Conservation (phyloP, 257 asterid species). For the Salvia splendens region DNA sequence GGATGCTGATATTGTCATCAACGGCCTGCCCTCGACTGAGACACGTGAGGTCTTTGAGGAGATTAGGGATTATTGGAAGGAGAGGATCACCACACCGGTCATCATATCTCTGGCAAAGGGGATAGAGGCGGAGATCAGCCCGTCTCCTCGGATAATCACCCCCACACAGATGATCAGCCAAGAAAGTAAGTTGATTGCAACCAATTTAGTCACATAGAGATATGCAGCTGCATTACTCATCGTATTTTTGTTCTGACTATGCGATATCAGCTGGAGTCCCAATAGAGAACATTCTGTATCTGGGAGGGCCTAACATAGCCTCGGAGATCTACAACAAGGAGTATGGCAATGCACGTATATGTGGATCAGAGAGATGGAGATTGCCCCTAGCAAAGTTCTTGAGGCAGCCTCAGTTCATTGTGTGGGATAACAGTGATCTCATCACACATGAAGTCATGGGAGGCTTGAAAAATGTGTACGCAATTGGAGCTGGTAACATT, state of each 20-base stretch:
- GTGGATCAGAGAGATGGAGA: conserved; percentile 87
- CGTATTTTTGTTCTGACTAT: neutral
- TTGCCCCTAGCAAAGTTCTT: conserved; percentile 72
- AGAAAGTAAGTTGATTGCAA: conserved; percentile 56
- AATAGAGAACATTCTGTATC: conserved; percentile 74
- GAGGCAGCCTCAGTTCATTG: conserved; percentile 81
- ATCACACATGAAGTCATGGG: conserved; percentile 96
- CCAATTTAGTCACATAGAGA: no score
- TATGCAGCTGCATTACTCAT: no score
- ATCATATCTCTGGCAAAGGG: conserved; percentile 89
- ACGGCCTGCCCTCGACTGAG: conserved; percentile 92
- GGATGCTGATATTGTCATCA: conserved; percentile 87
- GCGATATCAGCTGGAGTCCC: conserved; percentile 64
- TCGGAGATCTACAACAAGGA: conserved; percentile 88
- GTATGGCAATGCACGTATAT: conserved; percentile 94
- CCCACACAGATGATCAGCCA: conserved; percentile 86
- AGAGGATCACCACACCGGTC: conserved; percentile 65
- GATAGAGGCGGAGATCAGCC: conserved; percentile 76
- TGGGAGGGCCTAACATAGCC: conserved; percentile 92
- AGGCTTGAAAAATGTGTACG: conserved; percentile 87
- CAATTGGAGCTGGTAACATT: conserved; percentile 83
- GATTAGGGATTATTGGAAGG: conserved; percentile 86
- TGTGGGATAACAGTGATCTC: conserved; percentile 90
- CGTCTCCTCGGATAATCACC: conserved; percentile 77
- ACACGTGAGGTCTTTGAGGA: conserved; percentile 75